Conservation (phyloP, 441 rosid species). For the Rhodomyrtus psidioides region DNA sequence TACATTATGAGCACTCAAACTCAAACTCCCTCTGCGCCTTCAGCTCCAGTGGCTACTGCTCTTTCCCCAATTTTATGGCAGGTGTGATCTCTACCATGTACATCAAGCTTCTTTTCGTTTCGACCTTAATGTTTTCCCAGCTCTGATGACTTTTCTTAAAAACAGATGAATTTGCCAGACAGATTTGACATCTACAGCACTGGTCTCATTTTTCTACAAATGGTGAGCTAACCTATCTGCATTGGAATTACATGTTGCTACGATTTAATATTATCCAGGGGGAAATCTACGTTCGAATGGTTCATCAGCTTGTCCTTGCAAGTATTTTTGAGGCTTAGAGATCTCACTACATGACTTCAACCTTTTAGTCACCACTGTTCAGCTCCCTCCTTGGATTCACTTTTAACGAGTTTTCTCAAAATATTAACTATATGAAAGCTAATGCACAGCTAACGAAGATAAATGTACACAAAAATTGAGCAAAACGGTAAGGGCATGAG, state of each 20-base stretch:
- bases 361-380: background rate
- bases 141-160: constrained; percentile 5
- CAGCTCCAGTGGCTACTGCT: constrained; percentile 90
- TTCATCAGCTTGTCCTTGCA: background rate
- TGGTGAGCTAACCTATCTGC: too few relatives aligned
- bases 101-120: background rate
- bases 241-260: too few relatives aligned
- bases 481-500: too few relatives aligned
- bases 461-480: too few relatives aligned
- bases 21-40: constrained; percentile 96
- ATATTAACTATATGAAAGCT: background rate
- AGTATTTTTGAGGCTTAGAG: background rate
- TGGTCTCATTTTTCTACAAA: too few relatives aligned
- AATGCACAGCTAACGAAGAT: too few relatives aligned
- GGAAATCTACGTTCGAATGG: too few relatives aligned
- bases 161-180: constrained; percentile 95
- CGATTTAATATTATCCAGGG: too few relatives aligned
- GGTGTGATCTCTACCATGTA: constrained; percentile 25
- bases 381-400: background rate
- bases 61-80: constrained; percentile 98
- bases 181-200: too few relatives aligned
- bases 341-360: background rate
- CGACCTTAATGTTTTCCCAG: background rate
- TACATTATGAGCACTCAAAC: constrained; percentile 99
- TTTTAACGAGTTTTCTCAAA: background rate